These are phyloP conservation scores for Solanum habrochaites DNA, from an alignment of 257 asterid species.

Conservation along the genomic window DNA sequence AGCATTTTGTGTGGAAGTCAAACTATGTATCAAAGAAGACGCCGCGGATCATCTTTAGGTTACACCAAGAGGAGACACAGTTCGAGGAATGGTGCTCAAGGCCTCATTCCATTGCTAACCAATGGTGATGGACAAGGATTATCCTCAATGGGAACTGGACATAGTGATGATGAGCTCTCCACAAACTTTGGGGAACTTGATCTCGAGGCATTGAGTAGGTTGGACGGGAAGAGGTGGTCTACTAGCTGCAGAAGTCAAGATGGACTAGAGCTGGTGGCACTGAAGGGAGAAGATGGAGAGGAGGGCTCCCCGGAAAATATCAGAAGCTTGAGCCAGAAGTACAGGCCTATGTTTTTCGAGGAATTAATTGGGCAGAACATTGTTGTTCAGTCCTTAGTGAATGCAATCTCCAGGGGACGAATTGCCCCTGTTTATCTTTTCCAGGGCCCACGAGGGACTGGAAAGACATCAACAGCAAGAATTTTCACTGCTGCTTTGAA, in stretches of 20 bases:
- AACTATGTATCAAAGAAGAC: conserved; percentile 37
- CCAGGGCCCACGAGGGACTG: conserved; percentile 98
- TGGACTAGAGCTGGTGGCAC: conserved; percentile 44
- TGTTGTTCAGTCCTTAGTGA: conserved; percentile 66
- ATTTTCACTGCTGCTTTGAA: conserved; percentile 81
- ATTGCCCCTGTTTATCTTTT: conserved; percentile 81
- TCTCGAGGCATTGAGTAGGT: conserved; percentile 72
- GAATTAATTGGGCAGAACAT: conserved; percentile 81
- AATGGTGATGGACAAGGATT: conserved; percentile 32
- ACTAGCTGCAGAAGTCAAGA: conserved; percentile 79
- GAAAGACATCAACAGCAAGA: conserved; percentile 80
- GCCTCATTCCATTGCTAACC: conserved; percentile 62
- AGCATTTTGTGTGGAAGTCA: conserved; percentile 62
- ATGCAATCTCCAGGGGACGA: conserved; percentile 52
- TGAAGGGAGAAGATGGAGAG: conserved; percentile 32
- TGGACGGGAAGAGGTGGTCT: conserved; percentile 85
- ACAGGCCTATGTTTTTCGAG: conserved; percentile 79
- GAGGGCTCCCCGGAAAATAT: conserved; percentile 59
- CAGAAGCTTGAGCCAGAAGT: conserved; percentile 72
- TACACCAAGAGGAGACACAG: conserved; percentile 48
- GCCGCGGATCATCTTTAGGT: conserved; percentile 32
- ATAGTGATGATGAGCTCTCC: conserved; percentile 67
- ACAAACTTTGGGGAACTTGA: conserved; percentile 71
- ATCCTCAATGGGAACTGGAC: conserved; percentile 50
- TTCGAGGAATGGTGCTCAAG: conserved; percentile 39